Conservation (phyloP, 2,329 filamentous ascomycete genomes). For the Colletotrichum paranaense region DNA sequence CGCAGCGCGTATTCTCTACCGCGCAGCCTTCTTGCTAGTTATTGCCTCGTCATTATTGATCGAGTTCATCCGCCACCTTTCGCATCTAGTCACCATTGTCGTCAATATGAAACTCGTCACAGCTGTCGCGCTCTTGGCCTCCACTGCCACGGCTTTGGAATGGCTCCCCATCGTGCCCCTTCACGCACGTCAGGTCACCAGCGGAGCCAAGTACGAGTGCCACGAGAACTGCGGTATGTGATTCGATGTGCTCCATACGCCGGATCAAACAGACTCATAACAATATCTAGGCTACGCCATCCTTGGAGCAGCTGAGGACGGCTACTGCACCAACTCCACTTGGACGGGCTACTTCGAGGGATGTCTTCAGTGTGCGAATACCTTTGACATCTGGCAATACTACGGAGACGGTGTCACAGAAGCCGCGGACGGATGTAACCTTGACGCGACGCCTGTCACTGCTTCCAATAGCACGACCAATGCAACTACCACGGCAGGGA, state of each 20-base stretch:
- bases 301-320: slow-evolving; percentile 46
- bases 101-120: slow-evolving; percentile 12
- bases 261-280: background rate
- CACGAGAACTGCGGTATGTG: slow-evolving; percentile 58
- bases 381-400: slow-evolving; percentile 56
- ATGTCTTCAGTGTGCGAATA: slow-evolving; percentile 56
- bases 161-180: slow-evolving; percentile 25
- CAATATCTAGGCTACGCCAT: slow-evolving; percentile 44
- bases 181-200: slow-evolving; percentile 24
- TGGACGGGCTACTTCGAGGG: slow-evolving; percentile 53
- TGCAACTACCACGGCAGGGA: background rate
- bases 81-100: too few species aligned
- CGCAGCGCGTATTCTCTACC: background rate
- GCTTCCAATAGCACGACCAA: slow-evolving; percentile 2
- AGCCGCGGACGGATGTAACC: slow-evolving; percentile 45
- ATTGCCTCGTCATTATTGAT: background rate
- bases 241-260: background rate
- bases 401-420: slow-evolving; percentile 51
- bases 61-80: too few species aligned
- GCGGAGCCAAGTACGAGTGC: slow-evolving; percentile 42
- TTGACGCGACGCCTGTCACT: slow-evolving; percentile 22
- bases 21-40: background rate
- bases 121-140: background rate
- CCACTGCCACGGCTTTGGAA: background rate
- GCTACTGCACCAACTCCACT: slow-evolving; percentile 50